These are phyloP conservation scores for Cylindrotheca closterium DNA, from an alignment of 108 stramenopile genomes.

Conservation along the genomic window DNA sequence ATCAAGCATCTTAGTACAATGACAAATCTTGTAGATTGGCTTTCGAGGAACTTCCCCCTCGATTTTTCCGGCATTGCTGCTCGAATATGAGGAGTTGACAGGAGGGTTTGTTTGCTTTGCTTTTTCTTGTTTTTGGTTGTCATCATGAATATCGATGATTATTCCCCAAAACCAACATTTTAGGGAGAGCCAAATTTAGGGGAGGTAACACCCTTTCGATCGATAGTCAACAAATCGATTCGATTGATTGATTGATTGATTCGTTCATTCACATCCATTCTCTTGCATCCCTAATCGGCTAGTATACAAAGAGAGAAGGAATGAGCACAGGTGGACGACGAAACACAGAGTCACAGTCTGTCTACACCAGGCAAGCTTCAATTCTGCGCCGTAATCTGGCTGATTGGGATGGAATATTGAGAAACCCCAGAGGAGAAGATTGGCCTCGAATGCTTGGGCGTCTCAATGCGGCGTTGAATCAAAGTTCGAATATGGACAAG, in stretches of 20 bases:
- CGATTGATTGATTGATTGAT: no score
- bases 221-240: no score
- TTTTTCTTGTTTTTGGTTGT: no score
- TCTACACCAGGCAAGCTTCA: conserved; percentile 67
- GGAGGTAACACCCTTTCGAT: no score
- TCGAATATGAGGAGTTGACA: no score
- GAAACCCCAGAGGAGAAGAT: conserved; percentile 68
- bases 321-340: conserved; percentile 6
- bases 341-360: conserved; percentile 40
- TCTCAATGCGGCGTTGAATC: conserved; percentile 82
- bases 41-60: conserved; percentile 14
- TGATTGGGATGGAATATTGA: conserved; percentile 76
- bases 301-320: no score
- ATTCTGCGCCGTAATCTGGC: conserved; percentile 77
- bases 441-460: conserved; percentile 86
- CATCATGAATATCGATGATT: no score
- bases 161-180: no score
- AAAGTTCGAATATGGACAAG: conserved; percentile 68
- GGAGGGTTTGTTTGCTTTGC: no score
- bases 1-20: conserved; percentile 20
- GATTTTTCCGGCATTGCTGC: no score
- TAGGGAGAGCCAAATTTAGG: no score
- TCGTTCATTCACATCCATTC: not conserved
- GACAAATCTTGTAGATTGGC: conserved; percentile 14
- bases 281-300: not conserved